Base-by-base conservation (phyloP, 2,329 filamentous ascomycete species). In the Arthrobotrys musiformis region DNA sequence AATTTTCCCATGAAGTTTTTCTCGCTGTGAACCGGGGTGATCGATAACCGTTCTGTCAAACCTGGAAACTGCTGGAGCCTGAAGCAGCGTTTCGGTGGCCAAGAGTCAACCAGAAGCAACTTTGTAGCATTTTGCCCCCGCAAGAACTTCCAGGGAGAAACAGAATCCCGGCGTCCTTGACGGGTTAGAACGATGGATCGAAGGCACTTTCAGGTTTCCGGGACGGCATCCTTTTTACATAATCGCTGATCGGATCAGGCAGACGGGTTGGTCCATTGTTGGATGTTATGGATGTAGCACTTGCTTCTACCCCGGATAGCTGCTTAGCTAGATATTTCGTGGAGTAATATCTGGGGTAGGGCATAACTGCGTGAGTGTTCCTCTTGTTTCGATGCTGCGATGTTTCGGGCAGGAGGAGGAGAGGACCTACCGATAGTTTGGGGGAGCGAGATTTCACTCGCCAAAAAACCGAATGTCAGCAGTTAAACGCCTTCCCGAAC, bases 401-500 rank as follows among this genome's bases (percentile, higher is more conserved):
- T 61, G 19, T 2, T 30, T 61, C 22, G 15, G 37, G 56, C 22
- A 54, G 56, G 35, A 61, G 40, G 11, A 19, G 24, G 22, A 6
- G 19, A 17, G 22, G 9, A 19, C 8, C n/a, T n/a, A n/a, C n/a
- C n/a, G n/a, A n/a, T 33, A 15, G 35, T 22, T 26, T 26, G 24
- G 5, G 56, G 26, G 26, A 50, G 5, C 5, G 3, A 11, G 13
- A 37, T 8, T 54, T 54, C 8, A 54, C 28, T 19, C 17, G 40
- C 44, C 44, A n/a, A 0, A 35, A n/a, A n/a, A n/a, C n/a, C n/a
- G n/a, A n/a, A 42, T 40, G 42, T n/a, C 52, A 52, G 52, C 42
- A 52, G 54, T 63, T 58, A 56, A 46, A 70, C 46, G 64, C 58
- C 68, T 72, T 72, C 68, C 67, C 50, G 44, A 70, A 58, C 24